Evolutionary conservation across 2,329 filamentous ascomycete species (phyloP), one percentile per base, ranked within the genome.

Genomic region (Paecilomyces sp.): DNA sequence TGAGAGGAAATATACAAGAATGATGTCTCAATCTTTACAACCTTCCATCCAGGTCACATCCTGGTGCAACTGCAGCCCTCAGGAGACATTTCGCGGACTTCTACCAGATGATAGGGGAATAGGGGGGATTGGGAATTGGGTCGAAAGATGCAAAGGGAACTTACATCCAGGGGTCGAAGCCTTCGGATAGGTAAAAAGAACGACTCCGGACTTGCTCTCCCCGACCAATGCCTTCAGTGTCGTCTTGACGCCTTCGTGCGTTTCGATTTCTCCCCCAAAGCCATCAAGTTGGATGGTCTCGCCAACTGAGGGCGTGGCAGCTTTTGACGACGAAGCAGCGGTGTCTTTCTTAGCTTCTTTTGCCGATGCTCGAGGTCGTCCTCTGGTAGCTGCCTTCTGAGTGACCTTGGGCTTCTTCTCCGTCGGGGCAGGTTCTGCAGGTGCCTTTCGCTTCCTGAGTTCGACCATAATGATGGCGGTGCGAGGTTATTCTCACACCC

Each of bases 151-250:
- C 57, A 33, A 59, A 73, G 30, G 22, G 24, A 61, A 75, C 91
- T 85, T 86, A 96, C 93, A 97, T 63, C 93, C 93, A 41, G 91
- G 91, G 24, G 94, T 99, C 30, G 89, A 94, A 12, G 94, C 94
- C 78, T 90, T 95, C 61, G 94, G 94, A 72, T 97, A 97, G 33
- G 92, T 97, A 75, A 99, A 97, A 31, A 97, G 79, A 34, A 96
- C 91, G 52, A 97, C 89, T 28, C 93, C 94, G 36, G 84, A 82
- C 77, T 90, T 87, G 83, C 92, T 96, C 71, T 89, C 84, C 57
- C 91, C 88, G 55, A 97, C 83, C 25, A 99, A 85, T 67, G 86
- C 81, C 78, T 91, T 88, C 61, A 99, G 80, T 1, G 86, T 91
- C 5, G 89, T 92, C 78, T 88, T 90, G 58, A 82, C 79, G 68